A percentile compares a stretch with the other conserved stretches of the same genome.
Evolutionary conservation across 169 alveolate genomes (phyloP).

Genomic region (Babesia gibsoni): DNA sequence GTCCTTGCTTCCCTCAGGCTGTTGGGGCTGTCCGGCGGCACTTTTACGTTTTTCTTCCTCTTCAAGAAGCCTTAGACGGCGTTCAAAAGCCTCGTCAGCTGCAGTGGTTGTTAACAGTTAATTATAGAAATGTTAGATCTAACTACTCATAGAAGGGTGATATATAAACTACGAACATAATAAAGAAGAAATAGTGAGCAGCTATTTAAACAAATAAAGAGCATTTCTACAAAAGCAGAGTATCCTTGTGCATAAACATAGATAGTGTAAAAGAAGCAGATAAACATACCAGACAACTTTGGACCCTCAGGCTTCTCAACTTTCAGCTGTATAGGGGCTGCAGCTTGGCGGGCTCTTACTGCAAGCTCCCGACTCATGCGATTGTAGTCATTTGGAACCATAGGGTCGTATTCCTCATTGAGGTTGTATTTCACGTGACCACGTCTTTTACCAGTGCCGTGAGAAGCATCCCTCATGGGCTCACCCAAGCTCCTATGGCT

Average conservation of each 20-base stretch:
- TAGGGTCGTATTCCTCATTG: constrained; percentile 57
- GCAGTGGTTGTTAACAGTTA: no score
- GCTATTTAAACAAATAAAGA: no score
- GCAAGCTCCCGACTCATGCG: constrained; percentile 1
- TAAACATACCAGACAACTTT: constrained; percentile 11
- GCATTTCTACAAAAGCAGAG: no score
- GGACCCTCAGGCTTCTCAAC: not conserved
- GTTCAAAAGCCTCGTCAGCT: constrained; percentile 27
- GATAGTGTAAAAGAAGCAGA: not conserved
- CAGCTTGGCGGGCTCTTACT: not conserved
- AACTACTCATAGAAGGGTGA: no score
- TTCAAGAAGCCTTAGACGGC: constrained; percentile 14
- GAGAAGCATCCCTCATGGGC: not conserved
- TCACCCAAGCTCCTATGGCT: not conserved
- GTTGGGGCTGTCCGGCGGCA: not conserved
- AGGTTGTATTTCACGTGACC: constrained; percentile 35
- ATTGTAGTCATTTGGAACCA: constrained; percentile 58
- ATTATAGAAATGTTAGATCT: no score
- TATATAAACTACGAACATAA: no score
- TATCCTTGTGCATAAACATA: no score
- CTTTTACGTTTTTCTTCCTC: not conserved
- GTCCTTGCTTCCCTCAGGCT: constrained; percentile 65
- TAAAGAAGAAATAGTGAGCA: no score
- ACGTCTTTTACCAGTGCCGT: not conserved
- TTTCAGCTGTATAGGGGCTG: constrained; percentile 9